Conservation (phyloP, 257 asterid species). For the Rhazya stricta region DNA sequence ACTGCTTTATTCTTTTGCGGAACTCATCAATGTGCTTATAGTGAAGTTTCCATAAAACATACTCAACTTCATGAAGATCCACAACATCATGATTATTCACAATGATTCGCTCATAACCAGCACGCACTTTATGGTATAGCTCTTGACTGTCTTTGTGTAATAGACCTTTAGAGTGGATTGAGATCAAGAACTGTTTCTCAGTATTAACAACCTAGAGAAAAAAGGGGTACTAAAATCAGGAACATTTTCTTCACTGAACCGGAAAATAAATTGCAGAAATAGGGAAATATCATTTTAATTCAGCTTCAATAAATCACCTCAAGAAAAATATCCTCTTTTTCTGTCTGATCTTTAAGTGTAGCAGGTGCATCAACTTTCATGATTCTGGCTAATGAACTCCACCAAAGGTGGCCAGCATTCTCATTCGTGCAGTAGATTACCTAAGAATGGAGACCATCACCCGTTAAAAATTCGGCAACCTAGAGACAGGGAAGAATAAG, state of each 20-base stretch:
- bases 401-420: slow-evolving; percentile 9
- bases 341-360: slow-evolving; percentile 28
- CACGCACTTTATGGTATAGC: slow-evolving; percentile 50
- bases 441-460: neutral
- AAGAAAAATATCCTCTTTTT: slow-evolving; percentile 32
- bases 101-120: slow-evolving; percentile 50
- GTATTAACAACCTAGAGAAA: slow-evolving; percentile 39
- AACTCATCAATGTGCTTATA: slow-evolving; percentile 80
- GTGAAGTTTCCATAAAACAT: slow-evolving; percentile 80
- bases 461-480: neutral
- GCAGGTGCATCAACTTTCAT: slow-evolving; percentile 28
- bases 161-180: slow-evolving; percentile 53
- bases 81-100: slow-evolving; percentile 38
- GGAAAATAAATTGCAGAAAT: neutral
- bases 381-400: slow-evolving; percentile 13
- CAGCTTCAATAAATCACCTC: slow-evolving; percentile 46
- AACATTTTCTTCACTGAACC: neutral
- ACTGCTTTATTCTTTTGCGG: slow-evolving; percentile 52
- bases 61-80: slow-evolving; percentile 72
- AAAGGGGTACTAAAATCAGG: slow-evolving; percentile 13
- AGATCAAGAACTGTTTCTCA: slow-evolving; percentile 59
- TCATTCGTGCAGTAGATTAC: slow-evolving; percentile 9
- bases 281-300: neutral
- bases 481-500: neutral
- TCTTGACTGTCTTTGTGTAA: slow-evolving; percentile 48